Conservation (phyloP, 345 rosid genomes). For the Citrus sp. region DNA sequence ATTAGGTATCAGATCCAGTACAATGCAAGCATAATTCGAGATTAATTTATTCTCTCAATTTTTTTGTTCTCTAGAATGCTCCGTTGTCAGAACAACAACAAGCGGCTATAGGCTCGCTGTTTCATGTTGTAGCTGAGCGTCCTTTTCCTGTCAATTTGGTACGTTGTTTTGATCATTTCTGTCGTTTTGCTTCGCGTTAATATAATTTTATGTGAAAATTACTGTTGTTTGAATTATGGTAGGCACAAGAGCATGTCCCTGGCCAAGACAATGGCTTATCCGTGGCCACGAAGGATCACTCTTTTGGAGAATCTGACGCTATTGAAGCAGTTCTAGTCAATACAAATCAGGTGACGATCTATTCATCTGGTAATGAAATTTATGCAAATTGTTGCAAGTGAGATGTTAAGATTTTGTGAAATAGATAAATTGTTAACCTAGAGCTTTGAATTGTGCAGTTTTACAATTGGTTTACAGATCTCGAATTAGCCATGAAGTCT, state of each 20-base stretch:
- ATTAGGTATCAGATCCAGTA: constrained; percentile 7
- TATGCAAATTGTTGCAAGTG: background rate
- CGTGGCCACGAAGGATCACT: constrained; percentile 39
- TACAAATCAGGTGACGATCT: constrained; percentile 59
- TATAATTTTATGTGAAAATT: background rate
- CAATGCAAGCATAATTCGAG: background rate
- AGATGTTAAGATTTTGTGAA: background rate
- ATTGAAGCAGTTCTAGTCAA: constrained; percentile 81
- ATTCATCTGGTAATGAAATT: background rate
- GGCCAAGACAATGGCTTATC: constrained; percentile 64
- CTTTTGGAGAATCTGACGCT: constrained; percentile 56
- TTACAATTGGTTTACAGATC: constrained; percentile 98
- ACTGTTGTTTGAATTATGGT: constrained; percentile 12
- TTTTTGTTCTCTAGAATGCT: constrained; percentile 46
- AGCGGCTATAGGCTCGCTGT: constrained; percentile 57
- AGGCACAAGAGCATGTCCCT: constrained; percentile 61
- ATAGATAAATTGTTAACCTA: constrained; percentile 1
- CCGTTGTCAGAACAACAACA: constrained; percentile 87
- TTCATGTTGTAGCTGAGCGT: constrained; percentile 74
- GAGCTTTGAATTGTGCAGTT: constrained; percentile 46
- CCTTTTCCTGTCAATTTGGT: constrained; percentile 79
- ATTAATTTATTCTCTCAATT: background rate
- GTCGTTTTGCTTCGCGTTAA: background rate
- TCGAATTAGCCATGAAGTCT: constrained; percentile 94
- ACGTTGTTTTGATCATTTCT: background rate